phyloP scores from a whole-genome alignment of 495 filamentous ascomycete species.

The Umbilicaria muhlenbergii region DNA sequence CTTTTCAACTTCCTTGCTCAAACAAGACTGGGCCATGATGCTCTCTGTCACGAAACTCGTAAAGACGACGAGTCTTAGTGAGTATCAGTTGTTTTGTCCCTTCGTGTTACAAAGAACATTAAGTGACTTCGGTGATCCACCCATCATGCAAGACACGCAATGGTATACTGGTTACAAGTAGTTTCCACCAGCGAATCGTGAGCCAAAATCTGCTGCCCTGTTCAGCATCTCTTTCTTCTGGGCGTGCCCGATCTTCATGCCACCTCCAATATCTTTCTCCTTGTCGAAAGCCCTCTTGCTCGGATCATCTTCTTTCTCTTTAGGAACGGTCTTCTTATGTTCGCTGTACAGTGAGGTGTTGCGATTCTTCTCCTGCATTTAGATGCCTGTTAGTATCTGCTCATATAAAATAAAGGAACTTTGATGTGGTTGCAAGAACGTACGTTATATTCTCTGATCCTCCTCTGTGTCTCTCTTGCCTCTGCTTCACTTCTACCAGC shows the following conservation, averaged over 20 bases:
- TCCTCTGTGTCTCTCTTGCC: constrained; percentile 32
- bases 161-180: constrained; percentile 35
- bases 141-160: background rate
- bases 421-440: background rate
- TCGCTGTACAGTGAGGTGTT: constrained; percentile 49
- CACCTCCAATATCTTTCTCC: constrained; percentile 85
- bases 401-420: background rate
- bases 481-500: constrained; percentile 19
- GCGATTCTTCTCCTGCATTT: constrained; percentile 38
- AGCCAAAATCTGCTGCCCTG: constrained; percentile 67
- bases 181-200: constrained; percentile 63
- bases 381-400: background rate
- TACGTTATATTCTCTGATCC: constrained; percentile 42
- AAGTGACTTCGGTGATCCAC: no score
- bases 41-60: no score
- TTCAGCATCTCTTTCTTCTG: constrained; percentile 69
- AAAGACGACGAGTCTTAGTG: background rate
- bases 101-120: no score
- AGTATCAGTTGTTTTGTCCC: no score
- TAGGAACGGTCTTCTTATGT: constrained; percentile 27
- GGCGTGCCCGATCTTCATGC: constrained; percentile 52
- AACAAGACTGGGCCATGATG: no score
- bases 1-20: no score
- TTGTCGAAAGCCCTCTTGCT: constrained; percentile 76
- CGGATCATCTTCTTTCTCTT: constrained; percentile 76